A percentile compares a stretch with the other conserved stretches of the same genome.
These are phyloP conservation scores for Myriangium duriaei DNA, from an alignment of 2,329 filamentous ascomycete species.

Conservation along the genomic window DNA sequence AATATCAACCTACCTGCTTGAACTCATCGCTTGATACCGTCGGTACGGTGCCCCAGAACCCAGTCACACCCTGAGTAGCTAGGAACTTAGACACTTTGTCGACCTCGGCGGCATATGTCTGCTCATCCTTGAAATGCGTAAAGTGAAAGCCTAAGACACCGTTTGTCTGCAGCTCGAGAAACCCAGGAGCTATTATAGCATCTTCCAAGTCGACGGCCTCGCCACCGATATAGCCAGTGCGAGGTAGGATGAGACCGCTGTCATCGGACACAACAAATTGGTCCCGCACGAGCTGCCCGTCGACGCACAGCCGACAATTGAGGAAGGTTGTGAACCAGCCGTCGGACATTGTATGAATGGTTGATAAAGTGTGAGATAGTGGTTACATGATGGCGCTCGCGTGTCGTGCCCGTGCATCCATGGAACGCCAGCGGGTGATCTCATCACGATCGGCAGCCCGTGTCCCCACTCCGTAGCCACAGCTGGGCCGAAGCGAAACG, in stretches of 20 bases:
- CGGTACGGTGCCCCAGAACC: constrained; percentile 42
- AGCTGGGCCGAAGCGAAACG: no score
- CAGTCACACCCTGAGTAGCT: constrained; percentile 39
- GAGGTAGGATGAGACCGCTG: constrained; percentile 30
- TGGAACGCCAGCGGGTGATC: no score
- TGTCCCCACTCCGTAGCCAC: no score
- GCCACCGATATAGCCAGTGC: constrained; percentile 32
- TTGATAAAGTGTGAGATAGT: no score
- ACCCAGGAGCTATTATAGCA: constrained; percentile 41
- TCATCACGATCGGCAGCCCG: no score
- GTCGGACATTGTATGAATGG: constrained; percentile 13
- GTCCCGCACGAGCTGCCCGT: constrained; percentile 31
- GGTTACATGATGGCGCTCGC: no score
- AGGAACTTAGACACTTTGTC: constrained; percentile 37
- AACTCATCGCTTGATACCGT: constrained; percentile 37
- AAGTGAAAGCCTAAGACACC: constrained; percentile 43
- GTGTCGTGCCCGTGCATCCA: no score
- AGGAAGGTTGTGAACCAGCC: constrained; percentile 34
- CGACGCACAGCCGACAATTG: constrained; percentile 33
- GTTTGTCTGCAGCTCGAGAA: constrained; percentile 45
- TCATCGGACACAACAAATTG: constrained; percentile 34
- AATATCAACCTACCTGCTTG: constrained; percentile 24
- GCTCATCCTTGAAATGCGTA: constrained; percentile 34
- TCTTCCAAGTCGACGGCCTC: constrained; percentile 37
- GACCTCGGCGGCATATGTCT: constrained; percentile 32